phyloP scores from a whole-genome alignment of 495 filamentous ascomycete species.

The Hyaloscypha hepaticicola region DNA sequence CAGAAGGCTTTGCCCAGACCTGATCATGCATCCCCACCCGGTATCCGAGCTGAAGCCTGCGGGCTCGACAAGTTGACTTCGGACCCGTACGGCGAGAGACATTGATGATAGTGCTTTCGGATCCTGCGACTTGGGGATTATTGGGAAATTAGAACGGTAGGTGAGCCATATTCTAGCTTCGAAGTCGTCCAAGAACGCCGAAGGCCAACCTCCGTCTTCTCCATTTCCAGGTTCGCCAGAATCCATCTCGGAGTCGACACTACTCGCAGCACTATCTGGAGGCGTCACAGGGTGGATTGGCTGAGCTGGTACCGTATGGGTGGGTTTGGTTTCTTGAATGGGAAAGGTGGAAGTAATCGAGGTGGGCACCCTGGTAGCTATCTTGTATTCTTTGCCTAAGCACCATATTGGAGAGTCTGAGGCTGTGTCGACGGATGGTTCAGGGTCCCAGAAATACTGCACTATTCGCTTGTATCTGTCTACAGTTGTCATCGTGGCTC shows the following conservation, averaged over 20 bases:
- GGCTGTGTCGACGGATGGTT: conserved; percentile 77
- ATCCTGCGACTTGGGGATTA: conserved; percentile 77
- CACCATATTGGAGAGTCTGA: conserved; percentile 80
- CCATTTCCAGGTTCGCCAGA: conserved; percentile 42
- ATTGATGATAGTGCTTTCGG: conserved; percentile 67
- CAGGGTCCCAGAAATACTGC: conserved; percentile 93
- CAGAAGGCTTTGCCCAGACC: conserved; percentile 89
- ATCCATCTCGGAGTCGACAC: conserved; percentile 48
- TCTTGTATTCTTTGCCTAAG: conserved; percentile 70
- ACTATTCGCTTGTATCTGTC: conserved; percentile 77
- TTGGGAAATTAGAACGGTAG: conserved; percentile 83
- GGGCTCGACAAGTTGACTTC: conserved; percentile 76
- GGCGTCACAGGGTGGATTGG: conserved; percentile 37
- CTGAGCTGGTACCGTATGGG: conserved; percentile 10
- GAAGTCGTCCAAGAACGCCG: conserved; percentile 85
- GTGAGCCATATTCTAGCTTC: conserved; percentile 96
- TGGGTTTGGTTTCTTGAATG: conserved; percentile 6
- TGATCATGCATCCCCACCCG: conserved; percentile 99
- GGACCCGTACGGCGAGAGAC: conserved; percentile 81
- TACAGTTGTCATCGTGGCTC: conserved; percentile 54
- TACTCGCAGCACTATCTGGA: conserved; percentile 43
- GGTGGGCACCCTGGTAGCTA: not conserved
- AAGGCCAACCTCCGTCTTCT: conserved; percentile 72
- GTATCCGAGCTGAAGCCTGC: conserved; percentile 89
- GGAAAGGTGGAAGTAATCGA: conserved; percentile 3